Evolutionary conservation across 768 basidiomycete genomes (phyloP).

Genomic region (Cystobasidiopsis lactophilus): DNA sequence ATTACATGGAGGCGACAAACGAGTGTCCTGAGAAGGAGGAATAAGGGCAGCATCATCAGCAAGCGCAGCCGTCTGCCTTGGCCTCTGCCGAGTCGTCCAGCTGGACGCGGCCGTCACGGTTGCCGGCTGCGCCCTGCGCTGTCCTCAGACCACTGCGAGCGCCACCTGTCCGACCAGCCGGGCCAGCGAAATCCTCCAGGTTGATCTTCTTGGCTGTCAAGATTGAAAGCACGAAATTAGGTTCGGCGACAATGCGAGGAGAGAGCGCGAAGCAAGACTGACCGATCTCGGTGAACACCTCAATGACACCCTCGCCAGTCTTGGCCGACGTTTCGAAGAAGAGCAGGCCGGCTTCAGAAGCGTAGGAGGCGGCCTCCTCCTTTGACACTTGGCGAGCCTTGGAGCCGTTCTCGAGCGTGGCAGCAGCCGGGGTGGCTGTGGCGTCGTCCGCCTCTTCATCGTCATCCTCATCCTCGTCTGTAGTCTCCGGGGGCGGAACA

Average conservation of each 20-base stretch:
- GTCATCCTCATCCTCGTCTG: neutral
- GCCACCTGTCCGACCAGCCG: slow-evolving; percentile 6
- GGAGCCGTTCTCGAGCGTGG: slow-evolving; percentile 26
- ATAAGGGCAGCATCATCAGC: too few relatives aligned
- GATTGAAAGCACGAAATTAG: neutral
- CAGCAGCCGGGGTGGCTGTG: slow-evolving; percentile 50
- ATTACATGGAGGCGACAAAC: too few relatives aligned
- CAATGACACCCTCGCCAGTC: slow-evolving; percentile 87
- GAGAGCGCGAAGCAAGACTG: slow-evolving; percentile 16
- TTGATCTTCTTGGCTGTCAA: slow-evolving; percentile 57
- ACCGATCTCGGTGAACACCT: slow-evolving; percentile 98
- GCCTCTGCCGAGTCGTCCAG: slow-evolving; percentile 19
- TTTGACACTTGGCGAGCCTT: slow-evolving; percentile 51
- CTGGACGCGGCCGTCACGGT: slow-evolving; percentile 30
- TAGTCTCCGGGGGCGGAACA: neutral
- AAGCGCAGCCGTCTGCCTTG: slow-evolving; percentile 23
- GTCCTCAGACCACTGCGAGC: neutral
- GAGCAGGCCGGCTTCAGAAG: slow-evolving; percentile 68
- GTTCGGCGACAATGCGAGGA: neutral
- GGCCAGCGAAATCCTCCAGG: slow-evolving; percentile 40
- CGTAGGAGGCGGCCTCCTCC: slow-evolving; percentile 91
- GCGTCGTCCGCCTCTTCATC: slow-evolving; percentile 46
- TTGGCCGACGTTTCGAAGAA: slow-evolving; percentile 98
- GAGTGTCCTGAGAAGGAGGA: too few relatives aligned
- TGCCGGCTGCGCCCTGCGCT: slow-evolving; percentile 30